Conservation (phyloP, 2,329 filamentous ascomycete genomes). For the Phialocephala subalpina region DNA sequence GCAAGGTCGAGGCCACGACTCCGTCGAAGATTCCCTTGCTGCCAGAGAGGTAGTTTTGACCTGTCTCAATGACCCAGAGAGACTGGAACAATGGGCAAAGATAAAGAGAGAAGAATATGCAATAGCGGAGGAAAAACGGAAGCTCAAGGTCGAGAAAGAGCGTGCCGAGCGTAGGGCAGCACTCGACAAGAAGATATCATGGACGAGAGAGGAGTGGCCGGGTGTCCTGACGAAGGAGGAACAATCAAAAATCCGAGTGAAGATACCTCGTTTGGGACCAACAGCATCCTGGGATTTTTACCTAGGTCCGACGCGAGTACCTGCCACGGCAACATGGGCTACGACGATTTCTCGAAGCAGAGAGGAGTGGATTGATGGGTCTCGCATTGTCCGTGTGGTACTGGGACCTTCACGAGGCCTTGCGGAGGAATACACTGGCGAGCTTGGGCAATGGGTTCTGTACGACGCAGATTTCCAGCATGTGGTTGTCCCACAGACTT, state of each 20-base stretch:
- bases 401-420: not conserved
- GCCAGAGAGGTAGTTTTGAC: conserved; percentile 7
- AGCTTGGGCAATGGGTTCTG: not conserved
- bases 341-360: not conserved
- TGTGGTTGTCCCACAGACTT: not conserved
- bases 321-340: not conserved
- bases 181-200: not conserved
- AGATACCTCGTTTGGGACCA: not conserved
- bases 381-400: not conserved
- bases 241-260: not conserved
- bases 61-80: not conserved
- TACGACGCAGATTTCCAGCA: not conserved
- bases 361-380: not conserved
- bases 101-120: not conserved
- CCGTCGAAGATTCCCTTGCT: conserved; percentile 2
- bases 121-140: not conserved
- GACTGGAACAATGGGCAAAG: not conserved
- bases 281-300: not conserved
- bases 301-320: not conserved
- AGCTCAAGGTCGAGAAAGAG: not conserved
- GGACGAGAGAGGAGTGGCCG: not conserved
- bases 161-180: not conserved
- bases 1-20: not conserved
- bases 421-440: too few species aligned
- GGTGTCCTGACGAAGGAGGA: not conserved